These are phyloP conservation scores for Gentiana straminea DNA, from an alignment of 257 asterid species.

Conservation along the genomic window DNA sequence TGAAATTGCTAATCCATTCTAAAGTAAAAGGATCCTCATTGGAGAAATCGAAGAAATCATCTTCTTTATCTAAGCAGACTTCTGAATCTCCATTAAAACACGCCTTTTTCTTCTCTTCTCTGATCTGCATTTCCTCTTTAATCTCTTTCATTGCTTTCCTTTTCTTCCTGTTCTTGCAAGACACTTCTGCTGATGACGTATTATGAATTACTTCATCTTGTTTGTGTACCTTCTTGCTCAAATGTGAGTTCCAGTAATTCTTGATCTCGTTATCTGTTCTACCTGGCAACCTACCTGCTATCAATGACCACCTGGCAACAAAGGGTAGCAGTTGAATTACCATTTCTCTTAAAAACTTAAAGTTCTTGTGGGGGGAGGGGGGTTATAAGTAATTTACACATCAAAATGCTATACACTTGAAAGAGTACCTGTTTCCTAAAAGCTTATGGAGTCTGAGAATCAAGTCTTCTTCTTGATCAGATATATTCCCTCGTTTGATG, in stretches of 20 bases:
- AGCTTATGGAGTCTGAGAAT: slow-evolving; percentile 46
- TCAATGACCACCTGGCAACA: slow-evolving; percentile 24
- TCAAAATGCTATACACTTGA: neutral
- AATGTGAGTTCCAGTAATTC: slow-evolving; percentile 27
- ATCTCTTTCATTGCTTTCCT: slow-evolving; percentile 8
- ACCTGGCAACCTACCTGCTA: slow-evolving; percentile 29
- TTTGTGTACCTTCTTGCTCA: slow-evolving; percentile 19
- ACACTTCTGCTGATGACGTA: slow-evolving; percentile 14
- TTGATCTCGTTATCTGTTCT: slow-evolving; percentile 29
- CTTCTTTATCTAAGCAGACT: slow-evolving; percentile 15
- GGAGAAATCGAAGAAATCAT: slow-evolving; percentile 51
- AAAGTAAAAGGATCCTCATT: slow-evolving; percentile 49
- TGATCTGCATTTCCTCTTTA: slow-evolving; percentile 7
- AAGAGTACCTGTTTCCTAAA: slow-evolving; percentile 36
- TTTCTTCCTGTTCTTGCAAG: slow-evolving; percentile 9
- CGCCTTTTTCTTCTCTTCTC: slow-evolving; percentile 9
- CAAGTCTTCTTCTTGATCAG: slow-evolving; percentile 56
- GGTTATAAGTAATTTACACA: too few species aligned
- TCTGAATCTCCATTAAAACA: slow-evolving; percentile 14
- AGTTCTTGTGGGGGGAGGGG: too few species aligned
- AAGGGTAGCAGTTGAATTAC: too few species aligned
- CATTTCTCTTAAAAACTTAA: neutral
- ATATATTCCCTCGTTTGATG: slow-evolving; percentile 46
- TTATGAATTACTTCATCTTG: slow-evolving; percentile 20
- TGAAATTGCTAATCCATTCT: slow-evolving; percentile 42